Percentiles rank a stretch among this genome's conserved stretches.
Evolutionary conservation across 768 basidiomycete species (phyloP).

Genomic region (Termitomyces sp.): DNA sequence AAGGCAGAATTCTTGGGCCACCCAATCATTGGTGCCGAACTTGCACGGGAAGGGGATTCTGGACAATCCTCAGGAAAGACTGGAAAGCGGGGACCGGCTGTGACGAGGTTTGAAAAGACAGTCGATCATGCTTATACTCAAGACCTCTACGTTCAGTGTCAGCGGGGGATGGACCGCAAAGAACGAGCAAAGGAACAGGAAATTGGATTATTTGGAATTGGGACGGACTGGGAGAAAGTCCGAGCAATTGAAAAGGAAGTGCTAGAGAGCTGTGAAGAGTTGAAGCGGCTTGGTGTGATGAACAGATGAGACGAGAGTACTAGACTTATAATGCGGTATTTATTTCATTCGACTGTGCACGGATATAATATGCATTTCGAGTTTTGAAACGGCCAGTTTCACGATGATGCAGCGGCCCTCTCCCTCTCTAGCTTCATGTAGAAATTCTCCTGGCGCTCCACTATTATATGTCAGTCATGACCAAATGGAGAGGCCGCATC

Average conservation of each 20-base stretch:
- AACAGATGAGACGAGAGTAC: conserved; percentile 21
- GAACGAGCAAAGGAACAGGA: conserved; percentile 70
- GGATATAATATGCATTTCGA: conserved; percentile 11
- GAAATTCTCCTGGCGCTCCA: conserved; percentile 77
- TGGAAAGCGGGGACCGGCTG: conserved; percentile 31
- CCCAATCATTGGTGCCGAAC: conserved; percentile 66
- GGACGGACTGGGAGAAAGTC: conserved; percentile 91
- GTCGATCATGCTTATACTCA: conserved; percentile 76
- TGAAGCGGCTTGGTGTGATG: conserved; percentile 57
- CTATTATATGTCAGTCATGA: conserved; percentile 30
- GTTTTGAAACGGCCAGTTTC: conserved; percentile 1
- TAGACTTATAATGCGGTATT: conserved; percentile 14
- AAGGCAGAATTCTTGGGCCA: conserved; percentile 69
- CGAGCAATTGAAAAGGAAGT: conserved; percentile 63
- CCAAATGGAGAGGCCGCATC: background rate
- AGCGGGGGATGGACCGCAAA: conserved; percentile 58
- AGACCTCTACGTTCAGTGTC: conserved; percentile 66
- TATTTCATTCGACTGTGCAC: conserved; percentile 13
- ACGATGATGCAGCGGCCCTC: conserved; percentile 24
- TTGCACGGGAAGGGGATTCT: conserved; percentile 42
- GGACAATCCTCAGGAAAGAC: conserved; percentile 23
- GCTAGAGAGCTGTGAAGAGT: conserved; percentile 72
- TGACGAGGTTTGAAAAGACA: conserved; percentile 63
- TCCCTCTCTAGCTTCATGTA: conserved; percentile 81
- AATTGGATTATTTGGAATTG: conserved; percentile 85